Evolutionary conservation across 768 basidiomycete species (phyloP), one percentile per base, ranked within the genome.

Genomic region (Suillus bovinus): DNA sequence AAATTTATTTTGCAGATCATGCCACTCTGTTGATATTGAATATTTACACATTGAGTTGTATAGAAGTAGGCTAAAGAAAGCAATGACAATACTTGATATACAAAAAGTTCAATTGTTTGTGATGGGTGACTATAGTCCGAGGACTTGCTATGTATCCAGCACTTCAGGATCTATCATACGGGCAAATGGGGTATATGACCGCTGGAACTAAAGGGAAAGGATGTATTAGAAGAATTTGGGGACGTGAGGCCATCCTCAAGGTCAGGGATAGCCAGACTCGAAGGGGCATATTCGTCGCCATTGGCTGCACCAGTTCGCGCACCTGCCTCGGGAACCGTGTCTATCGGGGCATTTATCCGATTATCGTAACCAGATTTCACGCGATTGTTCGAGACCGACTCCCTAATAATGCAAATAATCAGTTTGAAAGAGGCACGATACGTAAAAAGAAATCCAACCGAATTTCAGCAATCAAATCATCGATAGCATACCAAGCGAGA

Each of bases 381-480:
- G 46, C 91, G 86, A 74, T 94, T 93, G 70, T 93, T 94, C 16
- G 90, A 87, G 3, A 87, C 86, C 22, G 86, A 83, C 75, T 94
- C 91, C 54, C 92, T 54, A 42, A 60, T 38, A 10, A 60, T 52
- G 44, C 39, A 53, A 38, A 47, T 7, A 31, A 34, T 61, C 33
- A 60, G 38, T 44, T 62, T 60, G 39, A 44, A 64, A 59, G 44
- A 58, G 36, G 41, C 52, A 49, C 36, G 27, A 58, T 50, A 33
- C 64, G 27, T 39, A 54, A 55, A 56, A 24, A 33, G 61, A 56
- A 38, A 49, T 73, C 81, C 53, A 66, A 91, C 91, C 91, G 80
- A 67, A 92, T 92, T 72, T 92, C 90, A 22, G 90, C 90, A 68
- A 92, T 88, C 53, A 92, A 78, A 74, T 91, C 90, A 63, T 91